Evolutionary conservation across 2,329 filamentous ascomycete species (phyloP).

Genomic region (Aspergillus sp.): DNA sequence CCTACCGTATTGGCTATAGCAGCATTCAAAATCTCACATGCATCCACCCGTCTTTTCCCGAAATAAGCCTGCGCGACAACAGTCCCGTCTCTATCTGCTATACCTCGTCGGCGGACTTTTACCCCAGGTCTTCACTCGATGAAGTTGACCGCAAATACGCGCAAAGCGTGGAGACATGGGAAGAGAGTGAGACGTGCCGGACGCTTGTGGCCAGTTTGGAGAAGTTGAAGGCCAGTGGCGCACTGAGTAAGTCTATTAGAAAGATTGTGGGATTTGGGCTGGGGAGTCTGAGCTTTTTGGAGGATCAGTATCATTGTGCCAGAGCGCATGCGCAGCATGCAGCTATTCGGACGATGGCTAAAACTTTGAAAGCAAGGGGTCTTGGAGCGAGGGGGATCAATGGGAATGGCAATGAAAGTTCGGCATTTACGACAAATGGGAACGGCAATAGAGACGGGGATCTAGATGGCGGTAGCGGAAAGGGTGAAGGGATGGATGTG

Average conservation of each 20-base stretch:
- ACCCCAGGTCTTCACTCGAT: background rate
- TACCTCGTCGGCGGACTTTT: conserved; percentile 1
- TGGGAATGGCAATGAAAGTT: background rate
- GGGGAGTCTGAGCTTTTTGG: conserved; percentile 15
- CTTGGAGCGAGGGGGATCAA: background rate
- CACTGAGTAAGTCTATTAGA: conserved; percentile 8
- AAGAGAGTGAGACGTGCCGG: conserved; percentile 18
- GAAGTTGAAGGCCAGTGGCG: background rate
- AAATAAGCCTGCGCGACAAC: conserved; percentile 11
- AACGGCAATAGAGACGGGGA: background rate
- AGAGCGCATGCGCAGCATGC: conserved; percentile 26
- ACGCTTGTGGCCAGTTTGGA: conserved; percentile 2
- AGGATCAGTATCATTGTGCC: conserved; percentile 4
- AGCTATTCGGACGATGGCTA: conserved; percentile 22
- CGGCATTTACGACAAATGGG: background rate
- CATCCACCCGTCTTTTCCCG: conserved; percentile 15
- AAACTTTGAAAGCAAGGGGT: conserved; percentile 4
- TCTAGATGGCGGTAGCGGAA: too few species aligned
- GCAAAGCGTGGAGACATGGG: conserved; percentile 18
- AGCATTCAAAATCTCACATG: conserved; percentile 20
- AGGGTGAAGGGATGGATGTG: background rate
- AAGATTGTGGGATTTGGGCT: conserved; percentile 29
- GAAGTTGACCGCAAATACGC: conserved; percentile 13
- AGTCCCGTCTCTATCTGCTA: conserved; percentile 21
- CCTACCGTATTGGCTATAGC: conserved; percentile 21